Base-by-base conservation (phyloP, 2,329 filamentous ascomycete genomes). In the Acephala macrosclerotiorum region DNA sequence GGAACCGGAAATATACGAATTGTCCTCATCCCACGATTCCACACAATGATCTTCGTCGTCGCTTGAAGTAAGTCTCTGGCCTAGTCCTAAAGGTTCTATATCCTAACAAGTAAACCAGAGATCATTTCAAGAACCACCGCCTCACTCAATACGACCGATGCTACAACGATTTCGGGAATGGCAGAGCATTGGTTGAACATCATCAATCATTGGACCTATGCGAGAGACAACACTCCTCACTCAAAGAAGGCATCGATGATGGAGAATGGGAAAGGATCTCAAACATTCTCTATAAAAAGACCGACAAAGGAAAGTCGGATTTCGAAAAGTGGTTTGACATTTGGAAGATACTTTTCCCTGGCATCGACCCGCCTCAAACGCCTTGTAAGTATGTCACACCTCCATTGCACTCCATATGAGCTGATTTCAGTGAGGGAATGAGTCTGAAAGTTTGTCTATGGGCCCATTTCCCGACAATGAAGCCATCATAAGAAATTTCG, bases 261-360 rank as follows among this genome's bases (percentile, higher is more conserved):
- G 12, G 22, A 26, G 3, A 59, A 47, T 33, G 20, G n/a, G 38
- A 59, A 29, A 16, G 3, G n/a, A 59, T 59, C 8, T 22, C 8
- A n/a, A 8, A 3, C 25, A 18, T 29, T 5, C 40, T 59, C 35
- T 16, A 33, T 40, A 33, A 16, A n/a, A 59, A 25, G 4, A 47
- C 16, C 2, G 20, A 20, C 11, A 22, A 22, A 45, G 36, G 16
- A 35, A 26, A 33, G 20, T 33, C 25, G 16, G 36, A 45, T 7
- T 59, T 59, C 29, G 20, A 45, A 20, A 59, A 47, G 42, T 59
- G 57, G 57, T 59, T 20, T 47, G 57, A 59, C 2, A 47, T 59
- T 12, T 59, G 57, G 57, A 33, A 59, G n/a, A 59, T 59, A 2
- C 56, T 58, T 22, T 38, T 58, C 36, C 56, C 56, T n/a, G 56